These are phyloP conservation scores for Polychytrium aggregatum DNA, from an alignment of 192 early-diverging fungal species.

Conservation along the genomic window DNA sequence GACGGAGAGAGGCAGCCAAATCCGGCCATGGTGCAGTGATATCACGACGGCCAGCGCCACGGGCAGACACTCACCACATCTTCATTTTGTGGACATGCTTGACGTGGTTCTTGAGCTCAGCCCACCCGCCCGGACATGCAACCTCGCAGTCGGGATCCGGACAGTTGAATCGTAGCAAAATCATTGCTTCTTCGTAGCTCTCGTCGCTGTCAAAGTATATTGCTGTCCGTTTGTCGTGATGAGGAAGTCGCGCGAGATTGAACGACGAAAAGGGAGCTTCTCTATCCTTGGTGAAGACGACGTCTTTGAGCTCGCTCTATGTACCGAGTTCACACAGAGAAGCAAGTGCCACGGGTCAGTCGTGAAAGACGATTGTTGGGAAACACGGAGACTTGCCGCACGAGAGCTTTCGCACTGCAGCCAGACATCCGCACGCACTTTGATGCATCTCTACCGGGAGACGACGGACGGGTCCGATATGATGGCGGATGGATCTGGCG, in stretches of 20 bases:
- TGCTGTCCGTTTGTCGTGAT: slow-evolving; percentile 50
- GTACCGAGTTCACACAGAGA: no score
- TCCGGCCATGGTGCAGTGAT: no score
- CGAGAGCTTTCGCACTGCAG: no score
- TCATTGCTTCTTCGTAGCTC: slow-evolving; percentile 61
- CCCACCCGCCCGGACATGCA: slow-evolving; percentile 68
- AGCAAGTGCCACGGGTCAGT: no score
- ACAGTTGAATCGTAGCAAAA: slow-evolving; percentile 76
- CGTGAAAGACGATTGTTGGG: no score
- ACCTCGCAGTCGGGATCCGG: slow-evolving; percentile 67
- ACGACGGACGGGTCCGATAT: no score
- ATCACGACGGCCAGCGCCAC: no score
- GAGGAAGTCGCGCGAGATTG: slow-evolving; percentile 32
- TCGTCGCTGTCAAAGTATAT: slow-evolving; percentile 68
- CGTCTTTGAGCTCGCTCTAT: slow-evolving; percentile 63
- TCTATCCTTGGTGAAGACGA: slow-evolving; percentile 66
- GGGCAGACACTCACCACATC: slow-evolving; percentile 53
- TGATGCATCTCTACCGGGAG: no score
- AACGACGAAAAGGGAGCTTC: slow-evolving; percentile 32
- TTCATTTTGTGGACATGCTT: slow-evolving; percentile 59
- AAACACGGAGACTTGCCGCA: no score
- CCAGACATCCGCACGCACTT: no score
- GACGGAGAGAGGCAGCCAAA: no score
- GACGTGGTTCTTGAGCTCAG: slow-evolving; percentile 71
- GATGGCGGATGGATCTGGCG: no score